Evolutionary conservation across 805 yeast species (phyloP).

Genomic region (Wickerhamiella occidentalis): DNA sequence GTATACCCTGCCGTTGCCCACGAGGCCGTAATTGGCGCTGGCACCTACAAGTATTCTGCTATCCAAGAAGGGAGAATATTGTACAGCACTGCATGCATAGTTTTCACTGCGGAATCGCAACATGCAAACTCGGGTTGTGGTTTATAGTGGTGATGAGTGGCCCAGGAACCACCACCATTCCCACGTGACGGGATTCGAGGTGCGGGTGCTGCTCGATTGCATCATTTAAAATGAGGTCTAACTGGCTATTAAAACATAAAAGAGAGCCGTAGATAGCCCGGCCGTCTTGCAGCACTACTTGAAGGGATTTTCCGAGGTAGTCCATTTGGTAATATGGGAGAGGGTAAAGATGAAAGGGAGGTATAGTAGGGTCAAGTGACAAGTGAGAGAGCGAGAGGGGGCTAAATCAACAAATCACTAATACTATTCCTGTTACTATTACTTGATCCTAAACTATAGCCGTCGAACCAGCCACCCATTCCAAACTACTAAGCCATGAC

Average conservation of each 20-base stretch:
- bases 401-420: no score
- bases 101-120: conserved; percentile 62
- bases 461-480: no score
- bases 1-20: conserved; percentile 80
- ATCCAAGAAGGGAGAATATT: conserved; percentile 86
- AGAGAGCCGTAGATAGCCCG: conserved; percentile 27
- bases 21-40: conserved; percentile 85
- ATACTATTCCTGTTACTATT: no score
- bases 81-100: conserved; percentile 74
- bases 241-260: conserved; percentile 23
- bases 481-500: background rate
- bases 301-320: conserved; percentile 5
- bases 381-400: no score
- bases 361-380: no score
- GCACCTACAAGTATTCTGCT: conserved; percentile 81
- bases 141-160: conserved; percentile 19
- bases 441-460: no score
- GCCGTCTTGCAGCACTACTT: conserved; percentile 24
- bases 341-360: no score
- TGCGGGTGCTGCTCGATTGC: conserved; percentile 25
- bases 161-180: conserved; percentile 29
- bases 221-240: conserved; percentile 27
- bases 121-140: conserved; percentile 34
- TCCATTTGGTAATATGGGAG: conserved; percentile 3
- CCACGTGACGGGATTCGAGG: conserved; percentile 22